Conservation (phyloP, 192 early-diverging fungal species). For the Coemansia umbellata region DNA sequence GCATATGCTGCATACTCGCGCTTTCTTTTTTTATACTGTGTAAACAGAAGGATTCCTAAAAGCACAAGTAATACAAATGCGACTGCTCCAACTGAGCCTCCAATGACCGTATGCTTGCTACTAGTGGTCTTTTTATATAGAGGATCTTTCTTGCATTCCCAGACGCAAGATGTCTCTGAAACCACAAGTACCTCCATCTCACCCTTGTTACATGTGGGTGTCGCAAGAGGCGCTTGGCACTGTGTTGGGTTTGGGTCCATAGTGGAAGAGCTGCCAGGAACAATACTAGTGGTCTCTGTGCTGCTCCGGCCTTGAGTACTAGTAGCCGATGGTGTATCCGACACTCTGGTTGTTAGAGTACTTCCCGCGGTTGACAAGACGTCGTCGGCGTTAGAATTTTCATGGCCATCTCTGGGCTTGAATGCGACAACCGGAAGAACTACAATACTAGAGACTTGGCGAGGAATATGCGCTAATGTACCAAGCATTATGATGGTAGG, state of each 20-base stretch:
- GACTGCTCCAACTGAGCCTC: slow-evolving; percentile 39
- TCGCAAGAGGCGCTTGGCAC: background rate
- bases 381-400: too few species aligned
- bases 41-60: slow-evolving; percentile 11
- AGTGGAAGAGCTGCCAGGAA: background rate
- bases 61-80: slow-evolving; percentile 24
- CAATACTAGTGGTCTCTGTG: too few species aligned
- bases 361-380: too few species aligned
- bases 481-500: too few species aligned
- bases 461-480: background rate
- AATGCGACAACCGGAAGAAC: background rate
- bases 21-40: slow-evolving; percentile 12
- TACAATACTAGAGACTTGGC: background rate
- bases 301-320: too few species aligned
- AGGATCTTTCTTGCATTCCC: slow-evolving; percentile 33
- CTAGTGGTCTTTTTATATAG: slow-evolving; percentile 22
- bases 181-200: slow-evolving; percentile 21
- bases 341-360: too few species aligned
- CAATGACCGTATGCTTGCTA: slow-evolving; percentile 38
- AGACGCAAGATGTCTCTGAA: slow-evolving; percentile 18
- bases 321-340: too few species aligned
- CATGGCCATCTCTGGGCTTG: too few species aligned
- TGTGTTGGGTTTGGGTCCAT: background rate
- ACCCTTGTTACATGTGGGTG: slow-evolving; percentile 6
- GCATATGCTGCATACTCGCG: slow-evolving; percentile 22